Evolutionary conservation across 768 basidiomycete species (phyloP).

Genomic region (Amanita pallidorosea): DNA sequence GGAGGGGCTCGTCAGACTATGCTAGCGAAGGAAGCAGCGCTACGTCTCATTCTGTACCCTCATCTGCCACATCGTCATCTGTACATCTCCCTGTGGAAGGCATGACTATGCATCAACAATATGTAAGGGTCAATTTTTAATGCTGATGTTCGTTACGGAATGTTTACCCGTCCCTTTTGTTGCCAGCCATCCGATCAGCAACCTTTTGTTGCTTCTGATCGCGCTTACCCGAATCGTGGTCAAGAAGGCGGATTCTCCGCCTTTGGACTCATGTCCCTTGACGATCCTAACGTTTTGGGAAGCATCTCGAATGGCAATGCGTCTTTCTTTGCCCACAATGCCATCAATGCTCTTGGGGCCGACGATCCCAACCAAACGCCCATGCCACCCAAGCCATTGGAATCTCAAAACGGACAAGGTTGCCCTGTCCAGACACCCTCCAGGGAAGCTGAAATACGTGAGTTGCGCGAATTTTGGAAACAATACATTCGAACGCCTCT

Average conservation of each 20-base stretch:
- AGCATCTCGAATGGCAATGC: conserved; percentile 45
- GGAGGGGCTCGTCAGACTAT: conserved; percentile 24
- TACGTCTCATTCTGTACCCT: conserved; percentile 33
- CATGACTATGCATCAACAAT: not conserved
- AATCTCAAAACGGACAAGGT: conserved; percentile 4
- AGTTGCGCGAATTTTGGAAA: conserved; percentile 66
- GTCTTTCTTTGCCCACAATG: conserved; percentile 45
- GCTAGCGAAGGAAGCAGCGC: conserved; percentile 37
- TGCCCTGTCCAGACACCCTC: conserved; percentile 10
- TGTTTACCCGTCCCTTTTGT: conserved; percentile 13
- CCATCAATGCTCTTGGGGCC: conserved; percentile 10
- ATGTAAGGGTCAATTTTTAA: conserved; percentile 4
- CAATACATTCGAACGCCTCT: conserved; percentile 64
- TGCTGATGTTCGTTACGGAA: conserved; percentile 15
- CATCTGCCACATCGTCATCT: conserved; percentile 42
- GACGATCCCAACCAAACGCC: conserved; percentile 38
- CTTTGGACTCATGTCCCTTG: conserved; percentile 69
- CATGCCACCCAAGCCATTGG: conserved; percentile 21
- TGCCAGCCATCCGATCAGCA: conserved; percentile 3
- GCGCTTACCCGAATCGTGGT: conserved; percentile 8
- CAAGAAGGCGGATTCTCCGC: conserved; percentile 41
- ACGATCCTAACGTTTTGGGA: conserved; percentile 60
- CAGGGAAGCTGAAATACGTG: conserved; percentile 22
- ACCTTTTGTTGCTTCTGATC: not conserved
- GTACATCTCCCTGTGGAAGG: conserved; percentile 34